Conservation (phyloP, 176 grass and related monocot species). For the Ensete ventricosum region DNA sequence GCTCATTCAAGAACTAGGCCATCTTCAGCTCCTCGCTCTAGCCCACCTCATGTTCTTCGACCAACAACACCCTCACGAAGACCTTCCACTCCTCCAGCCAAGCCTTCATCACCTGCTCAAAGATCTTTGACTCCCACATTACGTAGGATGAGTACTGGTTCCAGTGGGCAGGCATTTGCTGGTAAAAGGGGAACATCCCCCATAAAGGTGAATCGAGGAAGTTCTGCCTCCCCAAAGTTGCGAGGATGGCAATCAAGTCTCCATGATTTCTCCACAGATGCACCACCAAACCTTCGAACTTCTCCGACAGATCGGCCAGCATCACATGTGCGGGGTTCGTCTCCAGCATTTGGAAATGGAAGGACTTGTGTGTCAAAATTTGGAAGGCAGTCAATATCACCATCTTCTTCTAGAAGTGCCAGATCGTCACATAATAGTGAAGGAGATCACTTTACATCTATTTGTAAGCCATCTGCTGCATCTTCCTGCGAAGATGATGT, state of each 20-base stretch:
- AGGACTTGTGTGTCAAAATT: slow-evolving; percentile 43
- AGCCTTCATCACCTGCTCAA: slow-evolving; percentile 45
- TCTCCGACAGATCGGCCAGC: slow-evolving; percentile 54
- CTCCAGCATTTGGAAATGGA: slow-evolving; percentile 55
- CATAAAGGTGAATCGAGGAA: slow-evolving; percentile 43
- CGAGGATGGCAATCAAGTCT: slow-evolving; percentile 63
- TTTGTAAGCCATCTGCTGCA: slow-evolving; percentile 58
- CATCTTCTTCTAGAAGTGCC: slow-evolving; percentile 57
- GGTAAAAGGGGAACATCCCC: slow-evolving; percentile 63
- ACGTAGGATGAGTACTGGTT: slow-evolving; percentile 70
- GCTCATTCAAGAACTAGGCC: slow-evolving; percentile 43
- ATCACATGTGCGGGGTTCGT: slow-evolving; percentile 55
- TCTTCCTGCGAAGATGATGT: slow-evolving; percentile 83
- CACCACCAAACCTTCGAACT: slow-evolving; percentile 73
- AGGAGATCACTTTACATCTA: slow-evolving; percentile 47
- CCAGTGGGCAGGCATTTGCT: slow-evolving; percentile 26
- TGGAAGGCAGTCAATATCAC: slow-evolving; percentile 77
- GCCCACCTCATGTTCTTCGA: slow-evolving; percentile 40
- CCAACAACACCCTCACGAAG: slow-evolving; percentile 36
- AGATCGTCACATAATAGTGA: slow-evolving; percentile 67
- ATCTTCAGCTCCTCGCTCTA: slow-evolving; percentile 62
- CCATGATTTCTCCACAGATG: slow-evolving; percentile 63
- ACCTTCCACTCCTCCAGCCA: slow-evolving; percentile 54
- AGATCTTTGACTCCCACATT: slow-evolving; percentile 68
- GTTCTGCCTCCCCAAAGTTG: slow-evolving; percentile 62